Conservation (phyloP, 306 rosid genomes). For the Ammopiptanthus mongolicus region DNA sequence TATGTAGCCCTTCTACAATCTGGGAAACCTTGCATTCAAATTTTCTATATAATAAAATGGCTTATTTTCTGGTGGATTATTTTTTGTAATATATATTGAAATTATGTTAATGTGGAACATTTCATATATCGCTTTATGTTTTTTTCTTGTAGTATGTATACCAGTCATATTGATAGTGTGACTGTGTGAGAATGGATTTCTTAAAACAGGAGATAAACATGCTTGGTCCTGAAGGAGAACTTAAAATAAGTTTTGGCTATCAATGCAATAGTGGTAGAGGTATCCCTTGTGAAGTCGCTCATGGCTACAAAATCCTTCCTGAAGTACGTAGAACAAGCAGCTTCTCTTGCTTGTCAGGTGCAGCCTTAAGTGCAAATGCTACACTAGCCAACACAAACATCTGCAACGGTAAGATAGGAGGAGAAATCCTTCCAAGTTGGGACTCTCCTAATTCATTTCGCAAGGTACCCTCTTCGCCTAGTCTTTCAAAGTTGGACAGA, state of each 20-base stretch:
- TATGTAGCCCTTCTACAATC: not conserved
- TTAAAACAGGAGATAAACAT: conserved; percentile 38
- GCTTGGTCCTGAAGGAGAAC: conserved; percentile 65
- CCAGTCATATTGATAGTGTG: conserved; percentile 10
- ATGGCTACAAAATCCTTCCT: conserved; percentile 35
- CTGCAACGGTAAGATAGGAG: conserved; percentile 89
- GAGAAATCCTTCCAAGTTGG: conserved; percentile 89
- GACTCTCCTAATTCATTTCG: conserved; percentile 95
- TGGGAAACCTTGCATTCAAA: not conserved
- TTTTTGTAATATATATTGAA: not conserved
- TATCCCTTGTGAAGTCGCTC: conserved; percentile 33
- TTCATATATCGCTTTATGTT: not conserved
- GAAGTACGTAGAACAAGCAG: conserved; percentile 71
- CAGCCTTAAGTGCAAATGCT: conserved; percentile 94
- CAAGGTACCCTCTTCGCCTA: conserved; percentile 73
- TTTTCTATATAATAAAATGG: not conserved
- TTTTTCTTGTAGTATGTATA: not conserved
- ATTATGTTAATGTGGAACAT: not conserved
- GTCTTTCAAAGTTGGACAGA: conserved; percentile 66
- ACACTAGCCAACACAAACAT: conserved; percentile 93
- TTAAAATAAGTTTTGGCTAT: conserved; percentile 92
- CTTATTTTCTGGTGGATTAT: not conserved
- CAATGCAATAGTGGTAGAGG: conserved; percentile 58
- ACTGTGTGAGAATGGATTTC: conserved; percentile 16
- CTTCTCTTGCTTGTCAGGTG: conserved; percentile 97